These are phyloP conservation scores for Petunia secreta DNA, from an alignment of 257 asterid genomes.

Conservation along the genomic window DNA sequence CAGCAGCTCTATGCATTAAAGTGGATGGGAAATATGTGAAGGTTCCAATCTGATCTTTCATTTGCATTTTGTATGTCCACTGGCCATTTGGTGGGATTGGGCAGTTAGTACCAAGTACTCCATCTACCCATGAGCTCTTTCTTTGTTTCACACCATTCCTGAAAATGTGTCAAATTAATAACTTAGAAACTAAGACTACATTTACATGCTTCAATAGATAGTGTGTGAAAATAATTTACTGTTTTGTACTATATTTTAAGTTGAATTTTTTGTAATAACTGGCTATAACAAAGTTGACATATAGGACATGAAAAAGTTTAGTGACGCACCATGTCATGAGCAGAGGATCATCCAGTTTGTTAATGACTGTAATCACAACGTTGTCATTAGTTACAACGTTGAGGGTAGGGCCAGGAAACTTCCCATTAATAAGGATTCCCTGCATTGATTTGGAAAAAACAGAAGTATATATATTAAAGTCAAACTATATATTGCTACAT, in stretches of 20 bases:
- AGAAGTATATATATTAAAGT: background rate
- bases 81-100: slow-evolving; percentile 79
- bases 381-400: slow-evolving; percentile 70
- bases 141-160: slow-evolving; percentile 88
- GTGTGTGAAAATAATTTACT: too few species aligned
- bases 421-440: slow-evolving; percentile 82
- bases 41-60: slow-evolving; percentile 84
- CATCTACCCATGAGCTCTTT: slow-evolving; percentile 81
- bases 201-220: too few species aligned
- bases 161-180: background rate
- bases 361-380: slow-evolving; percentile 52
- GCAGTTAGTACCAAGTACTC: slow-evolving; percentile 91
- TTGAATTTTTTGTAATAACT: too few species aligned
- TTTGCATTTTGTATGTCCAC: slow-evolving; percentile 81
- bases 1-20: slow-evolving; percentile 66
- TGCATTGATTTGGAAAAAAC: slow-evolving; percentile 32
- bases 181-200: too few species aligned
- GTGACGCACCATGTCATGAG: slow-evolving; percentile 73
- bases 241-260: too few species aligned
- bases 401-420: slow-evolving; percentile 84
- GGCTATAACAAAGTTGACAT: background rate
- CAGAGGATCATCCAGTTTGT: slow-evolving; percentile 70
- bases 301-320: background rate
- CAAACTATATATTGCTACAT: background rate
- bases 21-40: slow-evolving; percentile 74